Evolutionary conservation across 1,284 basidiomycete species (phyloP).

Genomic region (Boletus austroedulis): DNA sequence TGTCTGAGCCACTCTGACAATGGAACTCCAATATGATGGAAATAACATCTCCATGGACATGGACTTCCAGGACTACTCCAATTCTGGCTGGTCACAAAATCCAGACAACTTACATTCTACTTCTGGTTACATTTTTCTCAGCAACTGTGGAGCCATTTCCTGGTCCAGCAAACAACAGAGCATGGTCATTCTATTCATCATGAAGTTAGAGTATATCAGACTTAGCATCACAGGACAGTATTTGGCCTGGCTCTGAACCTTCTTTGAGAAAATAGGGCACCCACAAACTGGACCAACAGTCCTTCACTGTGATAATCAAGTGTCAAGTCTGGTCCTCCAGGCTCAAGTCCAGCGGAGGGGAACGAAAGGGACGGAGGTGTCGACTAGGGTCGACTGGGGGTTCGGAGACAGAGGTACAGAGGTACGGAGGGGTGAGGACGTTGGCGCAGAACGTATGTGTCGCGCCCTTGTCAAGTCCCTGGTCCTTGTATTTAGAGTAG

Average conservation of each 20-base stretch:
- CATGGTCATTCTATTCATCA: not conserved
- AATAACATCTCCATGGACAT: not conserved
- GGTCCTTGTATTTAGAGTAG: no score
- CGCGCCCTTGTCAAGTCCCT: no score
- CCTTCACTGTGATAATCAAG: no score
- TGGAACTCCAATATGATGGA: not conserved
- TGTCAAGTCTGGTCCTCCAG: no score
- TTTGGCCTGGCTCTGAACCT: not conserved
- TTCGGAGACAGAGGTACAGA: no score
- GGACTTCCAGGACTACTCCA: not conserved
- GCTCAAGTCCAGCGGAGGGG: no score
- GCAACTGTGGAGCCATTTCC: not conserved
- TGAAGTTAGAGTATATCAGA: not conserved
- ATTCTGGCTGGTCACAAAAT: not conserved
- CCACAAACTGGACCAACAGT: not conserved
- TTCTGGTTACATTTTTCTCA: not conserved
- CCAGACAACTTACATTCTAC: not conserved
- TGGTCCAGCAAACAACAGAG: not conserved
- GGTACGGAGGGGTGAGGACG: no score
- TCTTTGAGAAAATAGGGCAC: conserved; percentile 1
- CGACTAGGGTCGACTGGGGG: no score
- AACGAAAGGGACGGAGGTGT: no score
- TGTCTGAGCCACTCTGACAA: not conserved
- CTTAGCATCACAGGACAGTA: not conserved
- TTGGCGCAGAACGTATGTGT: no score